Percentiles rank a stretch among this genome's conserved stretches.
phyloP scores from a whole-genome alignment of 805 yeast genomes.

The Ogataea siamensis region DNA sequence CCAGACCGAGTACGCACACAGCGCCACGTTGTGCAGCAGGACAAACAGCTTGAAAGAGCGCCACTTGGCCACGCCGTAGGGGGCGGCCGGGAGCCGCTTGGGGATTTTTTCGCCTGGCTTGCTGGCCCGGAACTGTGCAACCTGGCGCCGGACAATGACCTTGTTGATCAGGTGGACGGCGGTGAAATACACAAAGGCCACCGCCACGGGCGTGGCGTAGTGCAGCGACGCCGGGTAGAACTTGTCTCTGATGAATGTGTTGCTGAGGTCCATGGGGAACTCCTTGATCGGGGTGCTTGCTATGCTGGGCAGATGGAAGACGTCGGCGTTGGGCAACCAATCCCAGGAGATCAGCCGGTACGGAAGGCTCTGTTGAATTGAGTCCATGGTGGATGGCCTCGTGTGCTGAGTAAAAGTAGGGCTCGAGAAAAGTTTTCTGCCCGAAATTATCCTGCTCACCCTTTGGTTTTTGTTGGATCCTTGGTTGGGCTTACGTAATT shows the following conservation, averaged over 20 bases:
- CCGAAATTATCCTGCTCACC: not conserved
- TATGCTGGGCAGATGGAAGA: conserved; percentile 29
- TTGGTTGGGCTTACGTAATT: conserved; percentile 3
- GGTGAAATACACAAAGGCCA: conserved; percentile 57
- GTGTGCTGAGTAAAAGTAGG: not conserved
- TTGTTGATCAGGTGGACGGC: conserved; percentile 56
- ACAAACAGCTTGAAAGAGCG: conserved; percentile 51
- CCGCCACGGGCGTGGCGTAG: conserved; percentile 51
- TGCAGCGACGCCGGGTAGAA: conserved; percentile 45
- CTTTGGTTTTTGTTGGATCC: conserved; percentile 1
- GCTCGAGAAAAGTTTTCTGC: conserved; percentile 5
- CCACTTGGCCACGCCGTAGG: conserved; percentile 46
- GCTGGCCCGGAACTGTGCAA: conserved; percentile 30
- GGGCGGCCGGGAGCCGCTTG: conserved; percentile 50
- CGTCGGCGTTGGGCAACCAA: conserved; percentile 25
- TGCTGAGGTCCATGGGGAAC: conserved; percentile 26
- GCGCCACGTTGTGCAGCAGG: conserved; percentile 55
- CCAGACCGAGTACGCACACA: conserved; percentile 69
- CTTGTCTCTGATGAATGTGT: conserved; percentile 26
- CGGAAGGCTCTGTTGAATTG: conserved; percentile 12
- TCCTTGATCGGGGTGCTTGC: conserved; percentile 24
- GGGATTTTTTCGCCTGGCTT: conserved; percentile 27
- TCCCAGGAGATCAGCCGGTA: conserved; percentile 24
- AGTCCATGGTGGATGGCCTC: conserved; percentile 4
- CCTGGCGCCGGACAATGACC: conserved; percentile 45